Conservation (phyloP, 2,329 filamentous ascomycete species). For the Claviceps monticola region DNA sequence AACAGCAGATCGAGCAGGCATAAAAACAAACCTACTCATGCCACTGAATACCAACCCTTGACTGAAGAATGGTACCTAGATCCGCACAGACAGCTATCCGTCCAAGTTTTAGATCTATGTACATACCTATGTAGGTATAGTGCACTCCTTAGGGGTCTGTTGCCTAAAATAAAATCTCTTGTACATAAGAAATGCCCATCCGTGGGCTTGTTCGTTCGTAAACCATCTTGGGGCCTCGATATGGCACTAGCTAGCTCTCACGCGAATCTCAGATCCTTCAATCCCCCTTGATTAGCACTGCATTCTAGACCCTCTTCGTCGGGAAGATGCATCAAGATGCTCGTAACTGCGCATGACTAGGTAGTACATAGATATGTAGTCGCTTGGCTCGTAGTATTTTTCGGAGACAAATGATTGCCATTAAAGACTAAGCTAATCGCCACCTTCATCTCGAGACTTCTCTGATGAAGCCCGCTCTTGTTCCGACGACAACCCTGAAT, state of each 20-base stretch:
- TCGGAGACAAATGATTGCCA: not conserved
- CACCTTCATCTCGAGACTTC: not conserved
- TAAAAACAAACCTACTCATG: no score
- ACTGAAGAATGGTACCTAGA: no score
- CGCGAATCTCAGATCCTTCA: not conserved
- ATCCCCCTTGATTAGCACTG: not conserved
- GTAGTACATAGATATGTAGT: not conserved
- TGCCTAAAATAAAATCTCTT: no score
- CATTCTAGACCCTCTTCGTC: not conserved
- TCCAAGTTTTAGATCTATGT: no score
- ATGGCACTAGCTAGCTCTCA: not conserved
- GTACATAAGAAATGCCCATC: not conserved
- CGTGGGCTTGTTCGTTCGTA: not conserved
- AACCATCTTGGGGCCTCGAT: not conserved
- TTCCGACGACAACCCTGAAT: no score
- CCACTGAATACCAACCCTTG: no score
- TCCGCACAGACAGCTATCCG: no score
- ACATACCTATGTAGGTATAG: no score
- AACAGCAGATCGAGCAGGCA: no score
- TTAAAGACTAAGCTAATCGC: not conserved
- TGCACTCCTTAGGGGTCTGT: no score
- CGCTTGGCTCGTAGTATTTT: not conserved
- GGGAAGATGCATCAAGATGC: no score
- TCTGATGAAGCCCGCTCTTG: no score
- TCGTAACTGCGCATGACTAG: not conserved